Evolutionary conservation across 2,329 filamentous ascomycete genomes (phyloP), one percentile per base, ranked within the genome.

Genomic region (Knufia fluminis): DNA sequence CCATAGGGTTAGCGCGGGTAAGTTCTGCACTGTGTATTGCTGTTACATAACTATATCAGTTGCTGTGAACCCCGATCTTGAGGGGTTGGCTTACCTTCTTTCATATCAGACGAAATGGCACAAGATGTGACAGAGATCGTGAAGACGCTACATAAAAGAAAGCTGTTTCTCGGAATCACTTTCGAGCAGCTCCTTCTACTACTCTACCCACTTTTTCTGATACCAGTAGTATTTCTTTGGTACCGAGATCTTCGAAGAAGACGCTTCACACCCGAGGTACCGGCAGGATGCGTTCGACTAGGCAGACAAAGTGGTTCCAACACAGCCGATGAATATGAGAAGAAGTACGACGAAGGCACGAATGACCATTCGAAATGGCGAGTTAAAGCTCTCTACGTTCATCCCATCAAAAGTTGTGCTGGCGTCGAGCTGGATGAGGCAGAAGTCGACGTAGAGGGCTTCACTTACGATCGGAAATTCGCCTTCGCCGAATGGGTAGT

Each of bases 401-500:
- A 92, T 64, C 89, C 90, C 1, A 69, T 95, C 64, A 91, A 94
- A 68, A 87, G 85, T 50, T 94, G 88, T 64, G 73, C 71, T 49
- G 85, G 84, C 23, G 80, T 94, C 48, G 86, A 92, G 67, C 66
- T 95, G 41, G 68, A 77, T 46, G 69, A 74, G 53, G 78, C 78
- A 52, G 76, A 78, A 48, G 74, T 92, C 14, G 67, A 86, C 40
- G 70, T 78, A 4, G 79, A 78, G 2, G 88, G 89, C 1, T 73
- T 94, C 50, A 77, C 83, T 62, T 85, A 84, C 65, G 89, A 96
- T 66, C 79, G 88, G 4, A 78, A 91, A 57, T 94, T 89, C 70
- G 83, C 80, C 42, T 86, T 96, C 62, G 88, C 85, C 1, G 83
- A 90, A 64, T 64, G 72, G 35, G 63, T 70, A n/a, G 17, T 14